phyloP scores from a whole-genome alignment of 2,329 filamentous ascomycete species.

The Cordyceps militaris region DNA sequence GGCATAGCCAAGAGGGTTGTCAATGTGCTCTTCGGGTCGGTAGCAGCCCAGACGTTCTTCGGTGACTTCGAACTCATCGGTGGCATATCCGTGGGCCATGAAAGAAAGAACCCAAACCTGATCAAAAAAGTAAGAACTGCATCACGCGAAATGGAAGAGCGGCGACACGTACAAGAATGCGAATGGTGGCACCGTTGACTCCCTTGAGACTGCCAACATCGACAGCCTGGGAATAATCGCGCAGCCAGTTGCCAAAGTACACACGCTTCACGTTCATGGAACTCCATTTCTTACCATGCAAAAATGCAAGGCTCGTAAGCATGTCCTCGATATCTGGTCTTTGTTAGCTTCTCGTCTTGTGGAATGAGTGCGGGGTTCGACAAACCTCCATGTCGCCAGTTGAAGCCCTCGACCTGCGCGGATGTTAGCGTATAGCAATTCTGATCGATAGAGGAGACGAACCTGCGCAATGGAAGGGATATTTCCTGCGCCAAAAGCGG shows the following conservation, averaged over 20 bases:
- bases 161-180: constrained; percentile 50
- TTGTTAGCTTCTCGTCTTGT: neutral
- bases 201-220: constrained; percentile 75
- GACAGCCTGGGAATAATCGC: constrained; percentile 79
- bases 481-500: constrained; percentile 63
- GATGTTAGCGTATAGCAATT: constrained; percentile 12
- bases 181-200: constrained; percentile 70
- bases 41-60: constrained; percentile 70
- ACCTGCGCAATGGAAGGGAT: constrained; percentile 57
- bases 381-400: constrained; percentile 61
- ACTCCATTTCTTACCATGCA: constrained; percentile 80
- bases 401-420: constrained; percentile 56
- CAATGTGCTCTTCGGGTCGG: constrained; percentile 62
- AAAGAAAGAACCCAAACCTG: constrained; percentile 74
- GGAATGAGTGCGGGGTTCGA: constrained; percentile 1
- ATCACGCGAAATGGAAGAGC: neutral
- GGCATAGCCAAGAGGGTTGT: constrained; percentile 78
- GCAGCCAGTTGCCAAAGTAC: constrained; percentile 83
- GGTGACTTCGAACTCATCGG: constrained; percentile 74
- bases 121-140: constrained; percentile 9
- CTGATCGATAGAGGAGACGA: neutral
- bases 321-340: constrained; percentile 68
- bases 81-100: constrained; percentile 77
- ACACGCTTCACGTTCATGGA: constrained; percentile 69
- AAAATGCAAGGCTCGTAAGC: constrained; percentile 68